A percentile compares a stretch with the other conserved stretches of the same genome.
Conservation (phyloP, 257 asterid species). For the Solanum virginianum region DNA sequence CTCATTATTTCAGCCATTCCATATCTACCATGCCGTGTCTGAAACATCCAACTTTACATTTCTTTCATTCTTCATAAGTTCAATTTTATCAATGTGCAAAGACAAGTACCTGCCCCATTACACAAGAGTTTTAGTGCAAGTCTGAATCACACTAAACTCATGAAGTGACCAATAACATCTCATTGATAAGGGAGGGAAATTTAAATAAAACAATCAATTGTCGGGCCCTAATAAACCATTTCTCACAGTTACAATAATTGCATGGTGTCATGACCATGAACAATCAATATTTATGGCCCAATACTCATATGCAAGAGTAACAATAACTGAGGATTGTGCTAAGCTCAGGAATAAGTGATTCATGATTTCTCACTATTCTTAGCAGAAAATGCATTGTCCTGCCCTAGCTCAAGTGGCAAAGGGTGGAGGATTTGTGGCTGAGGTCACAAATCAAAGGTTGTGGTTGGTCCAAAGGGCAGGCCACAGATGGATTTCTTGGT, state of each 20-base stretch:
- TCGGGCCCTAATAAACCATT: neutral
- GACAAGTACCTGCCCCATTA: neutral
- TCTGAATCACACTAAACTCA: neutral
- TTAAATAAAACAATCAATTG: neutral
- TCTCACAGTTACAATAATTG: neutral
- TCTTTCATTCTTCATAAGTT: neutral
- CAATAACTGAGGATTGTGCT: neutral
- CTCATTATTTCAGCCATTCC: neutral
- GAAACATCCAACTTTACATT: neutral
- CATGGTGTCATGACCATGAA: neutral
- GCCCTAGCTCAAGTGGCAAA: too few species aligned
- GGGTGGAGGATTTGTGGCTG: too few species aligned
- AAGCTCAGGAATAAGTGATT: neutral
- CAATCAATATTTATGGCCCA: neutral
- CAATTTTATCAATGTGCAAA: neutral
- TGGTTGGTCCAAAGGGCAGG: too few species aligned
- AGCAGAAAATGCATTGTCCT: neutral
- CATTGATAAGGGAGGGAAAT: neutral
- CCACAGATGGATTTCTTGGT: too few species aligned
- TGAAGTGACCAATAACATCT: neutral
- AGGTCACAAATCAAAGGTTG: too few species aligned
- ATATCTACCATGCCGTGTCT: neutral
- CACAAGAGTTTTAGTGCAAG: neutral
- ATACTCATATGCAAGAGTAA: neutral
- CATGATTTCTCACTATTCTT: neutral